Evolutionary conservation across 208 protist species (phyloP).

Genomic region (Spongospora subterranea): DNA sequence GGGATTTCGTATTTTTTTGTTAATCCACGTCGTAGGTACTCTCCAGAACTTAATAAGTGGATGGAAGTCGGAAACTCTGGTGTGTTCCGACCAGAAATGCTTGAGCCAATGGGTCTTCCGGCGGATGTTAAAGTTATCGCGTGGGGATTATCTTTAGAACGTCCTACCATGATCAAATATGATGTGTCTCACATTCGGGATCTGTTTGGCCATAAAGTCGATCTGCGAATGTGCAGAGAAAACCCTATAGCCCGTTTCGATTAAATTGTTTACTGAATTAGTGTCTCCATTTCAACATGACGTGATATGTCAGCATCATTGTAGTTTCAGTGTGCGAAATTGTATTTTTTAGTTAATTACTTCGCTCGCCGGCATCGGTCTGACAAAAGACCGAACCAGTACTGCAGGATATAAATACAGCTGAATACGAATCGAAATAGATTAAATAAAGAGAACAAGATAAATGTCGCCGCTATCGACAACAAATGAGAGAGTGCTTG

Average conservation of each 20-base stretch:
- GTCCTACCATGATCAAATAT: constrained; percentile 83
- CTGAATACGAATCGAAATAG: constrained; percentile 45
- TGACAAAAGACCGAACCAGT: background rate
- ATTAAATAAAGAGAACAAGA: constrained; percentile 32
- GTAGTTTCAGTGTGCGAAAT: too few species aligned
- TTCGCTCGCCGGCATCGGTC: background rate
- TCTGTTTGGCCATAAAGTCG: constrained; percentile 92
- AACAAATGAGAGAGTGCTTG: background rate
- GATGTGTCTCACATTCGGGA: constrained; percentile 97
- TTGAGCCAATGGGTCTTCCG: constrained; percentile 95
- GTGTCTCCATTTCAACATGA: too few species aligned
- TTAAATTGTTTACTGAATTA: constrained; percentile 5
- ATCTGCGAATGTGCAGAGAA: constrained; percentile 72
- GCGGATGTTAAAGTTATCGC: constrained; percentile 87
- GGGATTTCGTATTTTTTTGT: background rate
- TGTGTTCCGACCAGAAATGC: constrained; percentile 95
- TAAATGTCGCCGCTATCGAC: background rate
- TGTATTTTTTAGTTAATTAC: background rate
- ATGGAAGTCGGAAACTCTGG: constrained; percentile 90
- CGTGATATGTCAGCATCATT: too few species aligned
- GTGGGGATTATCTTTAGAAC: constrained; percentile 99
- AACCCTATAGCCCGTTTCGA: constrained; percentile 73
- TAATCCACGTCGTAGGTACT: constrained; percentile 75
- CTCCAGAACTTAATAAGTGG: constrained; percentile 91
- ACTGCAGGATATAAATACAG: constrained; percentile 26